Percentiles rank a stretch among this genome's conserved stretches.
Conservation (phyloP, 352 stramenopile genomes). For the Phytopythium sindhum region DNA sequence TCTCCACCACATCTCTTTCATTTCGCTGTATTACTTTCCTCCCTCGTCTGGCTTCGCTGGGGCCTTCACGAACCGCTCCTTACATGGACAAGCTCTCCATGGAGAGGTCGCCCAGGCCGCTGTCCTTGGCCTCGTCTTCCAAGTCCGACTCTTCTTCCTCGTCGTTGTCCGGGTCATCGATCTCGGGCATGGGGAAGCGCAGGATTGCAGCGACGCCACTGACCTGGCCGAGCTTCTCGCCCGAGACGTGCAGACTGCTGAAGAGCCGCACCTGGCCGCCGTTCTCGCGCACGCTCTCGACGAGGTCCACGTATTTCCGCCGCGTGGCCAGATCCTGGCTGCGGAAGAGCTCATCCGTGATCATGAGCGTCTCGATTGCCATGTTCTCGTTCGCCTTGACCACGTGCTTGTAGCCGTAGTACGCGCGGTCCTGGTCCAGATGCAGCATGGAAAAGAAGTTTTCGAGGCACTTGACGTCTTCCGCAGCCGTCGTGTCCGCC, state of each 20-base stretch:
- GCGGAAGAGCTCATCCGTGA: conserved; percentile 95
- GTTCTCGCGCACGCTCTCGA: conserved; percentile 91
- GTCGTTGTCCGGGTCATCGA: conserved; percentile 88
- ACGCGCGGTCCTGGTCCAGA: conserved; percentile 93
- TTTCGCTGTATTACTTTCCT: not conserved
- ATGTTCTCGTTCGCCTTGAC: conserved; percentile 87
- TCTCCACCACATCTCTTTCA: not conserved
- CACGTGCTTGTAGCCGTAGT: conserved; percentile 97
- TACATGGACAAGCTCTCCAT: conserved; percentile 64
- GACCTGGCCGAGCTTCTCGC: conserved; percentile 93
- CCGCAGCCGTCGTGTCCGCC: conserved; percentile 93
- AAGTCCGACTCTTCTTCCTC: conserved; percentile 45
- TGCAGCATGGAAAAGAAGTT: conserved; percentile 97
- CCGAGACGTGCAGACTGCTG: conserved; percentile 93
- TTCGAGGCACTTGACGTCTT: conserved; percentile 90
- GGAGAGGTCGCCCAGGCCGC: conserved; percentile 60
- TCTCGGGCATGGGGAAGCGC: conserved; percentile 95
- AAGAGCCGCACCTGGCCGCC: conserved; percentile 93
- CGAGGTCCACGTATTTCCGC: conserved; percentile 93
- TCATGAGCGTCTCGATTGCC: conserved; percentile 94
- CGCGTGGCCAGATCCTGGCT: conserved; percentile 86
- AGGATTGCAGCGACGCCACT: conserved; percentile 95
- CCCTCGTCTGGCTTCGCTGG: not conserved
- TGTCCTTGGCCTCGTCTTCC: conserved; percentile 35
- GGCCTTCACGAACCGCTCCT: not conserved